Base-by-base conservation (phyloP, 2,329 filamentous ascomycete species). In the Fusarium udum region DNA sequence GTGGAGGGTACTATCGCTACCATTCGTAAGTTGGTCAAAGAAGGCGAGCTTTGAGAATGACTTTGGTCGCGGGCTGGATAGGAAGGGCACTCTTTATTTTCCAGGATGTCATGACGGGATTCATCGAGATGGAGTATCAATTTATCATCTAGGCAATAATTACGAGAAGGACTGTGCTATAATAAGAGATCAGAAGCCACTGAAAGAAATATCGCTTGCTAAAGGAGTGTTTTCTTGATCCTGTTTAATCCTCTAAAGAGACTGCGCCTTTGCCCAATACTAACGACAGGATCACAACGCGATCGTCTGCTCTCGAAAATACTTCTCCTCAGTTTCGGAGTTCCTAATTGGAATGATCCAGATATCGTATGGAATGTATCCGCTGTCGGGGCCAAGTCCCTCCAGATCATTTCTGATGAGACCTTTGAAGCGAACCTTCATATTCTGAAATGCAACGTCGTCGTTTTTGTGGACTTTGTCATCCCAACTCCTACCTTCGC, bases 1-100 rank as follows among this genome's bases (percentile, higher is more conserved):
- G 74, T 73, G 15, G 69, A 78, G 24, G 58, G 55, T 2, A 76
- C 68, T 26, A 69, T 78, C 32, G 16, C 53, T 31, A 64, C 75
- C 4, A 65, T 78, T 37, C 67, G 73, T 3, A 51, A 37, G 14
- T 37, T 77, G 4, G 61, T 69, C 0, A 58, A 65, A 6, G 61
- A 66, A 10, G 69, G 69, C 1, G 56, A 76, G 26, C 51, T 74
- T 22, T 60, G 56, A 69, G 39, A 11, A 15, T 5, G 10, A 26
- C 16, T 14, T 7, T 24, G 1, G 6, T 14, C 15, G 1, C 6
- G 8, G 7, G 26, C 4, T 3, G 4, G 18, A 28, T 28, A 7
- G 1, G 12, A 18, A 8, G 16, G 12, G 4, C 16, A 34, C 9
- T 51, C 0, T 24, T 3, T 24, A 14, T 7, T 8, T 34, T 20